Conservation (phyloP, 2,329 filamentous ascomycete genomes). For the Aspergillus sp. region DNA sequence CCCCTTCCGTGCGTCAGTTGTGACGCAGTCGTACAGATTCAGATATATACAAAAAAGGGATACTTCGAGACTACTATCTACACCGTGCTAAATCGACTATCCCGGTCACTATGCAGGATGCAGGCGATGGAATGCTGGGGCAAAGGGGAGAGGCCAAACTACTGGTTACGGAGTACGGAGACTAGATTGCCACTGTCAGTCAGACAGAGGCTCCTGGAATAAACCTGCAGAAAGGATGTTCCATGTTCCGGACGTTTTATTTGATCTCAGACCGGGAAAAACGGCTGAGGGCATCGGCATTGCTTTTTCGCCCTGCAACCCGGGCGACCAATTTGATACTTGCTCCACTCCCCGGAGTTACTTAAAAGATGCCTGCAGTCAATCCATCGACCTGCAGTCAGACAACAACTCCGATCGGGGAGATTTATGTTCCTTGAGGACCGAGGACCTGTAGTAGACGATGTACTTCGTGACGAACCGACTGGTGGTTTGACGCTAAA, state of each 20-base stretch:
- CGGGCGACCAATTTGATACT: no score
- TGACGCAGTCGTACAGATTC: neutral
- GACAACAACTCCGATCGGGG: neutral
- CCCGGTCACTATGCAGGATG: neutral
- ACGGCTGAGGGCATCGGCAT: neutral
- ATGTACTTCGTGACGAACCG: no score
- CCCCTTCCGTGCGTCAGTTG: neutral
- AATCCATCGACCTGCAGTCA: neutral
- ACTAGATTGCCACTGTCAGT: neutral
- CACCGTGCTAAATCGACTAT: neutral
- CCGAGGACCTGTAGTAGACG: no score
- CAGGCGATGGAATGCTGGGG: neutral
- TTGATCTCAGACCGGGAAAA: neutral
- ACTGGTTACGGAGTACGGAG: no score
- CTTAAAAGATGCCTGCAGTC: no score
- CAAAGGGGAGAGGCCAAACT: no score
- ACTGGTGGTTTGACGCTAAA: neutral
- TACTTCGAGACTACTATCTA: no score
- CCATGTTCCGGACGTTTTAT: neutral
- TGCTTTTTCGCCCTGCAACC: neutral
- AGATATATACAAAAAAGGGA: neutral
- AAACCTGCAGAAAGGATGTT: neutral
- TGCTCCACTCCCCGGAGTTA: no score
- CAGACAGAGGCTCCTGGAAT: neutral
- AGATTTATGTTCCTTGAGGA: neutral